phyloP scores from a whole-genome alignment of 1,139 yeast species.

The Magnusiomyces paraingens region DNA sequence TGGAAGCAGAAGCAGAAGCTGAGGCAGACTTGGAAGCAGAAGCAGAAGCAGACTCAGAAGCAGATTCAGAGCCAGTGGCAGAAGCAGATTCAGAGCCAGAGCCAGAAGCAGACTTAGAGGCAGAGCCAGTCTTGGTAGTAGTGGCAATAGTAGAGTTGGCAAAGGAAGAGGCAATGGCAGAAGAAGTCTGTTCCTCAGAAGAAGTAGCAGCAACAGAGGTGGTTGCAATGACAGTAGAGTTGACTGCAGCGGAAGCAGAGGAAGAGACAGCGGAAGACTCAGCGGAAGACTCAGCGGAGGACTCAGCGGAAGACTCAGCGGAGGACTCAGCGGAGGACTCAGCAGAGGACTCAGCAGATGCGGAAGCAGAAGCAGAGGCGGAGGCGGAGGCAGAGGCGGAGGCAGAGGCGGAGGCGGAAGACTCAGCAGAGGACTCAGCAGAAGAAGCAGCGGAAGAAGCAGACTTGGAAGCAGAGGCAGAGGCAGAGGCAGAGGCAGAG shows the following conservation, averaged over 20 bases:
- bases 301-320: slow-evolving; percentile 9
- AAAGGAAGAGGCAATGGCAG: slow-evolving; percentile 15
- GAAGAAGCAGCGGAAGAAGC: slow-evolving; percentile 11
- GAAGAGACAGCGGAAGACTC: slow-evolving; percentile 13
- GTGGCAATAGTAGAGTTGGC: slow-evolving; percentile 14
- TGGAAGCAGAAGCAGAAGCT: background rate
- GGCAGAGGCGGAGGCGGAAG: slow-evolving; percentile 19
- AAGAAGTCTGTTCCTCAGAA: background rate
- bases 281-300: slow-evolving; percentile 10
- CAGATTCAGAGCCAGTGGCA: slow-evolving; percentile 11
- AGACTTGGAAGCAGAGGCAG: slow-evolving; percentile 8
- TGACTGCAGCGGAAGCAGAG: slow-evolving; percentile 9
- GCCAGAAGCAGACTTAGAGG: slow-evolving; percentile 12
- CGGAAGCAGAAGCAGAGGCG: slow-evolving; percentile 8
- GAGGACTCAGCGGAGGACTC: slow-evolving; percentile 14
- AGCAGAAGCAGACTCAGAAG: slow-evolving; percentile 12
- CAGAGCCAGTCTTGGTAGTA: slow-evolving; percentile 12
- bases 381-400: slow-evolving; percentile 15
- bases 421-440: slow-evolving; percentile 14
- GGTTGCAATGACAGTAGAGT: slow-evolving; percentile 15
- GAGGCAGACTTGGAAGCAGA: background rate
- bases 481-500: slow-evolving; percentile 13
- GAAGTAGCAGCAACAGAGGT: slow-evolving; percentile 11
- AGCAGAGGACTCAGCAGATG: slow-evolving; percentile 11
- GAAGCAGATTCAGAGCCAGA: background rate